A percentile compares a stretch with the other conserved stretches of the same genome.
These are phyloP conservation scores for Cyclanthera cordifolia DNA, from an alignment of 306 rosid genomes.

Conservation along the genomic window DNA sequence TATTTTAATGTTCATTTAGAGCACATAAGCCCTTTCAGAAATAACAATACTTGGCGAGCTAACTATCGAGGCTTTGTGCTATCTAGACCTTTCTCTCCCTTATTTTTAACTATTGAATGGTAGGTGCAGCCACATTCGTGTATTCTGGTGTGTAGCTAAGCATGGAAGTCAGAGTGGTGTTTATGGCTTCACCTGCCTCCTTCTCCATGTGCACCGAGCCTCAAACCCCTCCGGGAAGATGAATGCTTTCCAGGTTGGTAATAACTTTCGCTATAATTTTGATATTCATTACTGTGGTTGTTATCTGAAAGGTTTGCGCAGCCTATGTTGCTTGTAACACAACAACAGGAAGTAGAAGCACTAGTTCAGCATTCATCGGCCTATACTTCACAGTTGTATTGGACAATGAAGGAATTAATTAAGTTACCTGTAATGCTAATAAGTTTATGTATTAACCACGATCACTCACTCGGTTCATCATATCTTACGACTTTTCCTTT, in stretches of 20 bases:
- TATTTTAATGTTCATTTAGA: neutral
- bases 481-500: neutral
- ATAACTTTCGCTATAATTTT: constrained; percentile 10
- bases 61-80: no score
- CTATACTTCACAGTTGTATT: neutral
- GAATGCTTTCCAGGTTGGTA: constrained; percentile 12
- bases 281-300: neutral
- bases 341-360: constrained; percentile 4
- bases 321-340: neutral
- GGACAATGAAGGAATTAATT: neutral
- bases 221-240: neutral
- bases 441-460: neutral
- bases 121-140: no score
- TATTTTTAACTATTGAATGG: no score
- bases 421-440: neutral
- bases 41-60: no score
- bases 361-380: constrained; percentile 12
- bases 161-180: neutral
- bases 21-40: neutral
- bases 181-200: neutral
- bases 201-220: neutral
- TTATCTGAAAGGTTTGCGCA: constrained; percentile 5
- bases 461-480: neutral
- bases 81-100: no score
- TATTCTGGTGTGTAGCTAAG: neutral